phyloP scores from a whole-genome alignment of 306 rosid species.

The Castanospermum australe region DNA sequence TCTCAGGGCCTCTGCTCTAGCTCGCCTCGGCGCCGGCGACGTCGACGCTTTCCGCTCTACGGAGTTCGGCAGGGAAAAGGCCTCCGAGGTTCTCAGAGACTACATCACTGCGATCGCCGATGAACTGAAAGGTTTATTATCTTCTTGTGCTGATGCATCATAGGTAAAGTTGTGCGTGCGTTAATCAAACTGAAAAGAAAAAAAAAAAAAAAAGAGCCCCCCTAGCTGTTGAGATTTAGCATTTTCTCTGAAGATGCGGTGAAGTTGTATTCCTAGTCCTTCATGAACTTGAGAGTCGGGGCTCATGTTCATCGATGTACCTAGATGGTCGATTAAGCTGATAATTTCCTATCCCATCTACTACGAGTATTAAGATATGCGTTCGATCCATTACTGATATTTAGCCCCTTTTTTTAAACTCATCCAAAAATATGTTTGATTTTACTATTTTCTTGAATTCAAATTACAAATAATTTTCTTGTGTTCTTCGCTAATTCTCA shows the following conservation, averaged over 20 bases:
- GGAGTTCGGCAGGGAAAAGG: slow-evolving; percentile 41
- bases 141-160: slow-evolving; percentile 1
- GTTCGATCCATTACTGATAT: slow-evolving; percentile 16
- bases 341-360: background rate
- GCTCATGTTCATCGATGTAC: too few relatives aligned
- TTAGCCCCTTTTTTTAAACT: too few relatives aligned
- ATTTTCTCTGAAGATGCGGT: background rate
- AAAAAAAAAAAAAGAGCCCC: background rate
- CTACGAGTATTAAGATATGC: background rate
- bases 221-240: background rate
- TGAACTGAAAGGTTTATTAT: slow-evolving; percentile 62
- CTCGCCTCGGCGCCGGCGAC: slow-evolving; percentile 40
- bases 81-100: slow-evolving; percentile 44
- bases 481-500: background rate
- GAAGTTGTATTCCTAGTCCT: background rate
- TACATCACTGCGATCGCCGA: slow-evolving; percentile 82
- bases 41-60: slow-evolving; percentile 33
- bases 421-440: background rate
- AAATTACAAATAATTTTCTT: background rate
- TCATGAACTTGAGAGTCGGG: too few relatives aligned
- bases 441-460: background rate
- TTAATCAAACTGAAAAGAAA: background rate
- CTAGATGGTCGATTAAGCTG: background rate
- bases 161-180: slow-evolving; percentile 5
- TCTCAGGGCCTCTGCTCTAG: slow-evolving; percentile 58